Conservation (phyloP, 1,139 yeast species). For the Maudiozyma humilis region DNA sequence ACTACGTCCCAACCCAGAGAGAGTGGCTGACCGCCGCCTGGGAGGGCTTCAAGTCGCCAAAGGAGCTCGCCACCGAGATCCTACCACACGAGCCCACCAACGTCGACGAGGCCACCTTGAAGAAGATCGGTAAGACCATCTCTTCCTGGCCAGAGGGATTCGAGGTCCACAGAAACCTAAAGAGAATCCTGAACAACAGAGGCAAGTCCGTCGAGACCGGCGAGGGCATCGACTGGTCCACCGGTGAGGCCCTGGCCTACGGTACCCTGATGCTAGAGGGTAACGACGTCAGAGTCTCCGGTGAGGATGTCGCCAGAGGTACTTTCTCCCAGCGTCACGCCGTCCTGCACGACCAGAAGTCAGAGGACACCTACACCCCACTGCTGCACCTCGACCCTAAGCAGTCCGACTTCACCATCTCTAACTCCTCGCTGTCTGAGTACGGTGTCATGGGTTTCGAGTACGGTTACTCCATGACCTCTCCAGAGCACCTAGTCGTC, state of each 20-base stretch:
- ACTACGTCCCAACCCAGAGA: constrained; percentile 82
- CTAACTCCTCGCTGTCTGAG: constrained; percentile 96
- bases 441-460: constrained; percentile 99
- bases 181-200: constrained; percentile 85
- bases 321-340: constrained; percentile 99
- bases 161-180: constrained; percentile 88
- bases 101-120: constrained; percentile 61
- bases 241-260: constrained; percentile 97
- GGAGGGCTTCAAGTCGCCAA: constrained; percentile 98
- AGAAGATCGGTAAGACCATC: constrained; percentile 68
- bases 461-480: constrained; percentile 95
- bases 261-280: constrained; percentile 92
- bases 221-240: constrained; percentile 96
- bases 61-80: constrained; percentile 90
- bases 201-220: constrained; percentile 82
- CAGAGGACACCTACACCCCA: constrained; percentile 78
- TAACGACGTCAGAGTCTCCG: constrained; percentile 92
- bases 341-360: constrained; percentile 89
- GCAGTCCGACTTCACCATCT: constrained; percentile 81
- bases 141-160: constrained; percentile 85
- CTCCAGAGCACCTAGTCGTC: constrained; percentile 92
- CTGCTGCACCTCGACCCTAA: constrained; percentile 67
- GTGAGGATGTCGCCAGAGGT: constrained; percentile 99
- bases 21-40: constrained; percentile 99
- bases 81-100: constrained; percentile 96